Conservation (phyloP, 257 asterid genomes). For the Solanum neorickii region DNA sequence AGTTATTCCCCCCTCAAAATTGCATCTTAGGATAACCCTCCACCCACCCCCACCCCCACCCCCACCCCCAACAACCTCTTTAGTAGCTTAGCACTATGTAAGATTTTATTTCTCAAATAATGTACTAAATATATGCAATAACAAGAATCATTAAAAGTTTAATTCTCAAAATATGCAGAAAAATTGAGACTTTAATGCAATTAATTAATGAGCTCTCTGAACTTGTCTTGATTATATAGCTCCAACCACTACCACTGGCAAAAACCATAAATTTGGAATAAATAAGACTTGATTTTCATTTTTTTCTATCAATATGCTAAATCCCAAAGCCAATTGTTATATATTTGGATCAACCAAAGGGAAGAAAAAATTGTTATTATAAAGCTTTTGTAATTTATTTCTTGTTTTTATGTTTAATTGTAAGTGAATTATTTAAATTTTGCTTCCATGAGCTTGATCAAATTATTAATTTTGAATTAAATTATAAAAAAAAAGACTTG, state of each 20-base stretch:
- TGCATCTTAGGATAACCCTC: neutral
- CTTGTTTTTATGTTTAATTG: neutral
- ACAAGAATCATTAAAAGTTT: neutral
- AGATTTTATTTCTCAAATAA: neutral
- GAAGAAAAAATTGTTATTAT: neutral
- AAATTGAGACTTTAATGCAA: neutral
- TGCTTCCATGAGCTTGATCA: neutral
- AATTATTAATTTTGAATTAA: neutral
- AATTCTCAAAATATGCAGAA: neutral
- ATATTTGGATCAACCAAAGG: neutral
- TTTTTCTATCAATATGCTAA: neutral
- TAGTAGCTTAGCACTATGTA: neutral
- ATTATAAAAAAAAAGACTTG: rapidly evolving
- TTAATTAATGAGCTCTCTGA: neutral
- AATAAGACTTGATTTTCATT: neutral
- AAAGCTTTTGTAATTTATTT: neutral
- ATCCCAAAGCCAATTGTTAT: neutral
- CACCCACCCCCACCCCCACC: neutral
- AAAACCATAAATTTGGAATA: neutral
- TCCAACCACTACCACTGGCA: neutral
- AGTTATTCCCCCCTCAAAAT: neutral
- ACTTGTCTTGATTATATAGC: neutral
- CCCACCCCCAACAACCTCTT: neutral
- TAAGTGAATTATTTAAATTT: too few relatives aligned
- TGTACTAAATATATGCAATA: neutral